Evolutionary conservation across 257 asterid species (phyloP).

Genomic region (Lavandula angustifolia): DNA sequence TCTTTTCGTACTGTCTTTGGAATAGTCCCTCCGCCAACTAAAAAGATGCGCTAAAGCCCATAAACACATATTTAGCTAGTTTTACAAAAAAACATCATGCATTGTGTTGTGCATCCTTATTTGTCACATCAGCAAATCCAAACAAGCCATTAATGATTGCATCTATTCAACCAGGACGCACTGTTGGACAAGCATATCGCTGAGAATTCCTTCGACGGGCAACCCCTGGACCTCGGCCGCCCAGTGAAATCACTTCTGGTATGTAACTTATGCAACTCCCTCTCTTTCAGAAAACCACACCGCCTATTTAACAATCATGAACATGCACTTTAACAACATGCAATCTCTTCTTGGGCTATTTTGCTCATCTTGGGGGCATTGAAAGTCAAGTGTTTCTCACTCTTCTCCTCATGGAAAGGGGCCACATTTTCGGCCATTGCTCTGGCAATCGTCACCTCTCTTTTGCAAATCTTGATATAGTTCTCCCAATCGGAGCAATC

Average conservation of each 20-base stretch:
- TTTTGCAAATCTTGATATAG: conserved; percentile 85
- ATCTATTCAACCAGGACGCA: conserved; percentile 53
- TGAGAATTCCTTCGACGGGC: conserved; percentile 62
- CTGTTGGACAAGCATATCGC: conserved; percentile 72
- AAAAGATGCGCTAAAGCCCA: no score
- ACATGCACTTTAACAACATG: conserved; percentile 49
- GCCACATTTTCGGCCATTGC: conserved; percentile 51
- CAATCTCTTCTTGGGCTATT: conserved; percentile 68
- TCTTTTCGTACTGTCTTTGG: neutral
- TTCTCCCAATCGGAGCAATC: conserved; percentile 84
- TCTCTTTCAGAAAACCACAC: neutral
- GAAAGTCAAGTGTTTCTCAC: conserved; percentile 54
- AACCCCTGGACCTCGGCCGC: conserved; percentile 61
- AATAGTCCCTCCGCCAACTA: no score
- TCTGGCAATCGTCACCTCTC: conserved; percentile 56
- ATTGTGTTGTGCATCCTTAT: neutral
- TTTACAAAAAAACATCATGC: neutral
- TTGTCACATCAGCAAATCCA: neutral
- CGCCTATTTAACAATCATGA: neutral
- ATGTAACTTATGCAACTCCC: conserved; percentile 8
- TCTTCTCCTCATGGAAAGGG: conserved; percentile 87
- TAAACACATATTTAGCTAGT: no score
- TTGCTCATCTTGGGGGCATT: conserved; percentile 55
- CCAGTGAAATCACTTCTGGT: conserved; percentile 89
- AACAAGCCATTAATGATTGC: neutral